A percentile compares a stretch with the other conserved stretches of the same genome.
phyloP scores from a whole-genome alignment of 2,329 filamentous ascomycete species.

The Colletotrichum tofieldiae region DNA sequence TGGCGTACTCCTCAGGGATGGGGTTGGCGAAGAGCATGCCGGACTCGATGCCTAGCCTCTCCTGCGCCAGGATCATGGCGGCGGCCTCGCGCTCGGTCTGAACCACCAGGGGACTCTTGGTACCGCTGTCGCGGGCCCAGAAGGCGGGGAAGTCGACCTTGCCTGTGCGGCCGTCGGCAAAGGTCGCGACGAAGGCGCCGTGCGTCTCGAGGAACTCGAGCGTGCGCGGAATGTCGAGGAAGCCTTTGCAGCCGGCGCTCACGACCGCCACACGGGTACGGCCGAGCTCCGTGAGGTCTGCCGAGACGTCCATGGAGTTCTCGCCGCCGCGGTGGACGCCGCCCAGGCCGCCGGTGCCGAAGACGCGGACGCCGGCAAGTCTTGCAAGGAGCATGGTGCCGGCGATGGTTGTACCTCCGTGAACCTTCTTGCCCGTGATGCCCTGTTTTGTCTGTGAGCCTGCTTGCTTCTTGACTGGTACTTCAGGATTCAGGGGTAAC shows the following conservation, averaged over 20 bases:
- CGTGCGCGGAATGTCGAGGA: slow-evolving; percentile 91
- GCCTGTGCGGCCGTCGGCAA: slow-evolving; percentile 83
- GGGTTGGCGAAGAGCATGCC: slow-evolving; percentile 93
- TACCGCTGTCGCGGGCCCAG: slow-evolving; percentile 89
- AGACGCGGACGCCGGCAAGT: slow-evolving; percentile 89
- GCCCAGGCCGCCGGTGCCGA: slow-evolving; percentile 94
- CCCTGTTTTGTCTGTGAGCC: slow-evolving; percentile 60
- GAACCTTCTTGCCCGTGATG: slow-evolving; percentile 76
- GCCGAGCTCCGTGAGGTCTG: slow-evolving; percentile 94
- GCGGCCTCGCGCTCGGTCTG: slow-evolving; percentile 86
- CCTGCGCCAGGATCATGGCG: slow-evolving; percentile 87
- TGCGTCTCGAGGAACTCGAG: slow-evolving; percentile 83
- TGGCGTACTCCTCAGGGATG: slow-evolving; percentile 78
- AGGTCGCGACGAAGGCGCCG: slow-evolving; percentile 88
- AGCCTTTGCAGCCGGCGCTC: slow-evolving; percentile 94
- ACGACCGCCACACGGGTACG: slow-evolving; percentile 91
- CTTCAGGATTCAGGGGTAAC: not conserved
- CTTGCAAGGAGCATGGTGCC: slow-evolving; percentile 93
- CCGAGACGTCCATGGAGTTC: slow-evolving; percentile 91
- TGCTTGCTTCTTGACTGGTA: slow-evolving; percentile 23
- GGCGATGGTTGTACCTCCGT: slow-evolving; percentile 94
- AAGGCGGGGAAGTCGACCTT: slow-evolving; percentile 92
- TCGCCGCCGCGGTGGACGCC: slow-evolving; percentile 94
- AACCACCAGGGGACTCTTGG: slow-evolving; percentile 83
- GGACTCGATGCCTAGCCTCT: slow-evolving; percentile 79